Percentiles rank a stretch among this genome's conserved stretches.
Evolutionary conservation across 352 stramenopile genomes (phyloP).

Genomic region (Phytophthora rubi): DNA sequence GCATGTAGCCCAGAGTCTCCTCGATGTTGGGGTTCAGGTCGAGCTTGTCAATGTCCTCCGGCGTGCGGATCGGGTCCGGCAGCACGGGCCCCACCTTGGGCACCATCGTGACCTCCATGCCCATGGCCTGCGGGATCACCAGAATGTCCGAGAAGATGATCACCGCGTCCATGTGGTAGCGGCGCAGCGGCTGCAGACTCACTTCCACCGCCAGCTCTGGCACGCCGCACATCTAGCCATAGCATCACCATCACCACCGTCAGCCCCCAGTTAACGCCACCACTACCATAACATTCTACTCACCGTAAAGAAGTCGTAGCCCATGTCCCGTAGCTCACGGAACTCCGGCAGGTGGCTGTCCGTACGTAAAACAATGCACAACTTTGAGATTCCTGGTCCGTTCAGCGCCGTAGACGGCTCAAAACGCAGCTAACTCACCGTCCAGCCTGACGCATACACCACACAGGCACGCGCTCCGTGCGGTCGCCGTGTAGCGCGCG

Average conservation of each 20-base stretch:
- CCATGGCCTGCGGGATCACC: slow-evolving; percentile 97
- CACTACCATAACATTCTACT: no score
- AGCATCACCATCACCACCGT: no score
- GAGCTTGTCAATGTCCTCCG: slow-evolving; percentile 91
- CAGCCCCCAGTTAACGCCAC: neutral
- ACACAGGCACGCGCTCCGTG: slow-evolving; percentile 94
- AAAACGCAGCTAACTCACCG: slow-evolving; percentile 47
- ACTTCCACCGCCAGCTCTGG: slow-evolving; percentile 94
- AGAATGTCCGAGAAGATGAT: slow-evolving; percentile 99
- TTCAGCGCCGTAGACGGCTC: neutral
- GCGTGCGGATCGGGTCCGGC: slow-evolving; percentile 72
- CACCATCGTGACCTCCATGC: slow-evolving; percentile 97
- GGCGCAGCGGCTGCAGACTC: slow-evolving; percentile 96
- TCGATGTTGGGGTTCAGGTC: slow-evolving; percentile 92
- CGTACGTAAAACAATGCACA: neutral
- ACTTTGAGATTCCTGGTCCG: neutral
- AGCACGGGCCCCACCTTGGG: slow-evolving; percentile 92
- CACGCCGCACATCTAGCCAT: slow-evolving; percentile 78
- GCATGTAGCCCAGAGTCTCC: slow-evolving; percentile 94
- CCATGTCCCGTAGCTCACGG: slow-evolving; percentile 77
- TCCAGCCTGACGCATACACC: slow-evolving; percentile 98
- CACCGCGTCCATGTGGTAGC: slow-evolving; percentile 95
- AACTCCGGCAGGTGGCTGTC: slow-evolving; percentile 89
- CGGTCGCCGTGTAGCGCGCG: slow-evolving; percentile 86
- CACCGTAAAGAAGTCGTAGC: slow-evolving; percentile 92